Conservation (phyloP, 495 filamentous ascomycete genomes). For the Trichoderma orchidacearum region DNA sequence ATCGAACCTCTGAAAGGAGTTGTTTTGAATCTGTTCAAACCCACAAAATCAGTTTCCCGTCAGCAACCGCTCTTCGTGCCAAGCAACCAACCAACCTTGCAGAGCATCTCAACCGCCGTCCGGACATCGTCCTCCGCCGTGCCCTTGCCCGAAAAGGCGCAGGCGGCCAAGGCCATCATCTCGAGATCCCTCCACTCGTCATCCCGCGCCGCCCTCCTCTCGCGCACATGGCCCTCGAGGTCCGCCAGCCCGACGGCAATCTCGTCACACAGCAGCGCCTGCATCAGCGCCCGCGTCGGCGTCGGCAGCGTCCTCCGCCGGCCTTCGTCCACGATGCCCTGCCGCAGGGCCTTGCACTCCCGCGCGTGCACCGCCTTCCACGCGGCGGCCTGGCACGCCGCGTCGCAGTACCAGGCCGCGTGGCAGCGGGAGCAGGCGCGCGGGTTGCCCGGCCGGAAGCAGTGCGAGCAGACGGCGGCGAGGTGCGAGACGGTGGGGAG, state of each 20-base stretch:
- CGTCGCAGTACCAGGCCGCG: conserved; percentile 36
- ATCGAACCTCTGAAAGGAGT: conserved; percentile 30
- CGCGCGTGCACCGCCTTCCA: conserved; percentile 38
- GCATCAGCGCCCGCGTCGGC: conserved; percentile 27
- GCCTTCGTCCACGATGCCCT: conserved; percentile 7
- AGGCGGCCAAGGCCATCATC: conserved; percentile 31
- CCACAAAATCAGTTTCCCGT: neutral
- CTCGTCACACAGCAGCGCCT: conserved; percentile 21
- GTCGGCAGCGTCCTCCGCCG: conserved; percentile 25
- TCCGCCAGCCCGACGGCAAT: conserved; percentile 7
- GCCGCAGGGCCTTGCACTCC: conserved; percentile 33
- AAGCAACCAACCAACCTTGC: conserved; percentile 18
- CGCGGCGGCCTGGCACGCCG: conserved; percentile 39
- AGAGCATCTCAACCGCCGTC: conserved; percentile 21
- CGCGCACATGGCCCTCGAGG: conserved; percentile 24
- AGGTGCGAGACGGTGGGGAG: conserved; percentile 24
- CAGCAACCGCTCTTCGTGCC: neutral
- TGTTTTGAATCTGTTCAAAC: conserved; percentile 26
- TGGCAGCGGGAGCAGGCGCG: conserved; percentile 38
- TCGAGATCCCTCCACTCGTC: conserved; percentile 16
- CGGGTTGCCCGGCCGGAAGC: conserved; percentile 13
- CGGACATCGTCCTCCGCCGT: conserved; percentile 11
- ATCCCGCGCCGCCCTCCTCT: conserved; percentile 6
- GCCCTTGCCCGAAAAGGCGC: conserved; percentile 21
- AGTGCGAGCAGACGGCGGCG: conserved; percentile 26